Evolutionary conservation across 768 basidiomycete genomes (phyloP), one percentile per base, ranked within the genome.

Genomic region (Infundibulicybe gibba): DNA sequence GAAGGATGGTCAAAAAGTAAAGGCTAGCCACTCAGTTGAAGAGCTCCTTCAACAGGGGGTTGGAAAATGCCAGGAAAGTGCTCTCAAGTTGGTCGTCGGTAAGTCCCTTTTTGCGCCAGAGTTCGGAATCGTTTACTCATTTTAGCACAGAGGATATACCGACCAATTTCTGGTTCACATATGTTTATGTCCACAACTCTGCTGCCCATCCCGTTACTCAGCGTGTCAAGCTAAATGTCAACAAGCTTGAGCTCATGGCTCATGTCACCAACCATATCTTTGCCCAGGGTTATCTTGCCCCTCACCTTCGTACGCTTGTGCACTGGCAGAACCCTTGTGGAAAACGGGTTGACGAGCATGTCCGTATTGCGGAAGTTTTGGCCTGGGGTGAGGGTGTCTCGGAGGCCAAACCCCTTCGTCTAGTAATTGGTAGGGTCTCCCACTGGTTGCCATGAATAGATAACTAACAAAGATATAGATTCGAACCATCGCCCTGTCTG

Each of bases 221-320:
- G 52, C 72, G 72, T 30, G 50, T 75, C 50, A 71, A 68, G 57
- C 62, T 76, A 12, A 40, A 12, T 16, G 31, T 37, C 5, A 47
- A 47, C 31, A 67, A 60, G 53, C 59, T 70, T 43, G 72, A 71
- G 49, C 58, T 62, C 19, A 49, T 76, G 16, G 72, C 72, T n/a
- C 68, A 76, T 47, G 52, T 77, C 45, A 75, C 73, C 43, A 77
- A 77, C 63, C 49, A 76, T 46, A 62, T 76, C 52, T 78, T 77
- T 59, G 50, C 41, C 17, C 62, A 63, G 31, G 68, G 69, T 1
- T 78, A 66, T 56, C 55, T 68, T 13, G 55, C 65, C 6, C 50
- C 60, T n/a, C 58, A 67, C 41, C 44, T 62, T 34, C 61, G 73
- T 43, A 52, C 65, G 31, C 51, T 64, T 16, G 74, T 76, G 30